Evolutionary conservation across 2,329 filamentous ascomycete genomes (phyloP).

Genomic region (Dryadomyces sulphureus): DNA sequence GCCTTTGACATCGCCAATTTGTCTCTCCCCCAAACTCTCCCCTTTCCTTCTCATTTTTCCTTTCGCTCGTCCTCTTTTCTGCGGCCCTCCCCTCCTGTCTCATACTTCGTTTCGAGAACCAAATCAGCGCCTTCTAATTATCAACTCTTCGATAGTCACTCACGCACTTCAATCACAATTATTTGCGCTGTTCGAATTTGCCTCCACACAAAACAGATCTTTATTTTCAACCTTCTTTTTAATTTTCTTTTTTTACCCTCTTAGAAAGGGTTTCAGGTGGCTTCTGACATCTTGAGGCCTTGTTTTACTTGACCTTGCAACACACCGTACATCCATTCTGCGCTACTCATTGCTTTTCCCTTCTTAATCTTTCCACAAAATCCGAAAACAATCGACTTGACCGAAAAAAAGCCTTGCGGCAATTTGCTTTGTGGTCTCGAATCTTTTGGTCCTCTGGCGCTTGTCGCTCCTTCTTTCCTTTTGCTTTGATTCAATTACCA

Average conservation of each 20-base stretch:
- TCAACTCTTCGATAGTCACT: neutral
- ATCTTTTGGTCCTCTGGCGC: neutral
- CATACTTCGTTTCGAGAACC: conserved; percentile 3
- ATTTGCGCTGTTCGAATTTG: neutral
- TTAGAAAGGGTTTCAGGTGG: conserved; percentile 1
- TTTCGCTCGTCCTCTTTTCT: conserved; percentile 15
- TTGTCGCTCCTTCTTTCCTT: neutral
- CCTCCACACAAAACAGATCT: neutral
- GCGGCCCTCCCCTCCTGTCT: conserved; percentile 1
- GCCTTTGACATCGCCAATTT: conserved; percentile 1
- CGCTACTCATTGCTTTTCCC: neutral
- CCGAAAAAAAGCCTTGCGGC: neutral
- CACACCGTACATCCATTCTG: neutral
- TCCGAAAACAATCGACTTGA: neutral
- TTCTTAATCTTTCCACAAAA: neutral
- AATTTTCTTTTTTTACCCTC: neutral
- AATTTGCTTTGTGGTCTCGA: neutral
- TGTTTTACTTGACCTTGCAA: neutral
- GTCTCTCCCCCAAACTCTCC: neutral
- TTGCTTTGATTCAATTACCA: neutral
- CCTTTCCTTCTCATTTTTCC: conserved; percentile 6
- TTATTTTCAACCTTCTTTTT: neutral
- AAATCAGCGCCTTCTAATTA: conserved; percentile 1
- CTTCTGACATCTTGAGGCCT: neutral
- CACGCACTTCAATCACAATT: neutral